Conservation (phyloP, 768 basidiomycete genomes). For the Podaxis sp. region DNA sequence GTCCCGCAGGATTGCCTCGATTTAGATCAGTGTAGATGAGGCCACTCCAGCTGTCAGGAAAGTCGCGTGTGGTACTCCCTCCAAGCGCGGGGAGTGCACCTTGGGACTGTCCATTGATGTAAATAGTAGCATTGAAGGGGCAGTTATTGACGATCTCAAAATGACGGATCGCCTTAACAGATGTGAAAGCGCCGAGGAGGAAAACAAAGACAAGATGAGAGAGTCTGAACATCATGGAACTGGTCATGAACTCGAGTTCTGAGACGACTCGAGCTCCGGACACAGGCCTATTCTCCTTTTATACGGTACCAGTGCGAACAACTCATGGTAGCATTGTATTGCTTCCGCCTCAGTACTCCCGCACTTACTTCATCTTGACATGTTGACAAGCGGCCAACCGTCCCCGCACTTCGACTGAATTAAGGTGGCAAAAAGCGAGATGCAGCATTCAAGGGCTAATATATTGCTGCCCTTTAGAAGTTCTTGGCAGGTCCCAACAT, state of each 20-base stretch:
- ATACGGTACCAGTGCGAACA: no score
- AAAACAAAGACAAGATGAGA: not conserved
- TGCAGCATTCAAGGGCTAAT: no score
- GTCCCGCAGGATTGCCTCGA: constrained; percentile 22
- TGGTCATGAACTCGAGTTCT: not conserved
- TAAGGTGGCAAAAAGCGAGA: not conserved
- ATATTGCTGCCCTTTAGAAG: not conserved
- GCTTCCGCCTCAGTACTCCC: not conserved
- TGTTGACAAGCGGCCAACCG: not conserved
- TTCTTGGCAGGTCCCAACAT: not conserved
- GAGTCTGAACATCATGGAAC: not conserved
- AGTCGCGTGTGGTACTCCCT: constrained; percentile 16
- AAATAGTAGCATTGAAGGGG: constrained; percentile 22
- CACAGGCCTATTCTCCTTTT: not conserved
- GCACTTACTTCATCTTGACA: not conserved
- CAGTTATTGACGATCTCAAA: constrained; percentile 28
- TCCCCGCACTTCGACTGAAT: not conserved
- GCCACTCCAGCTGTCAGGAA: constrained; percentile 23
- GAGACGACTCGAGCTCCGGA: not conserved
- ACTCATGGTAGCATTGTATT: not conserved
- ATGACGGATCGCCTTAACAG: constrained; percentile 14
- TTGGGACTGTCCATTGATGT: constrained; percentile 24
- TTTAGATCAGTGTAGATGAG: constrained; percentile 27
- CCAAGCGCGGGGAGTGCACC: constrained; percentile 22
- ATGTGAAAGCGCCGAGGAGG: not conserved